Evolutionary conservation across 2,329 filamentous ascomycete species (phyloP).

Genomic region (Scolecobasidium constrictum): DNA sequence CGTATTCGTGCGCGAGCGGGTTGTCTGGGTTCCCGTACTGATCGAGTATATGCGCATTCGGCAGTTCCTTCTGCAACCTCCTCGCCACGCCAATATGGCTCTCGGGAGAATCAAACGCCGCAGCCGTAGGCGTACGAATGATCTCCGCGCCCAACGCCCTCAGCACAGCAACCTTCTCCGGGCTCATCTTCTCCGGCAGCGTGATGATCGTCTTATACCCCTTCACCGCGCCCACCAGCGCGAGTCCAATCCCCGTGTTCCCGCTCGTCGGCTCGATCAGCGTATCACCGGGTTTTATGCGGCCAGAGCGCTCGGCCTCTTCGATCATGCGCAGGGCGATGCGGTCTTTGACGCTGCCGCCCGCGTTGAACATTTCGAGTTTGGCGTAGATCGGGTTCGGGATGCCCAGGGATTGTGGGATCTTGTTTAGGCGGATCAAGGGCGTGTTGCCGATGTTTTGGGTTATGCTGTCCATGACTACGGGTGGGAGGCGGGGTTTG

Average conservation of each 20-base stretch:
- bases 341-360: slow-evolving; percentile 86
- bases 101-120: slow-evolving; percentile 88
- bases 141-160: slow-evolving; percentile 92
- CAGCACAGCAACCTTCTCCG: slow-evolving; percentile 92
- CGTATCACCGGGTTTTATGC: slow-evolving; percentile 94
- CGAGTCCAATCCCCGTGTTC: slow-evolving; percentile 94
- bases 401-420: slow-evolving; percentile 83
- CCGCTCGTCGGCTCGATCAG: slow-evolving; percentile 96
- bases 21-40: slow-evolving; percentile 92
- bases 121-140: slow-evolving; percentile 92
- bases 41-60: slow-evolving; percentile 92
- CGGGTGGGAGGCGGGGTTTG: slow-evolving; percentile 10
- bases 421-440: slow-evolving; percentile 85
- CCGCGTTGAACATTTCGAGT: slow-evolving; percentile 86
- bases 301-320: slow-evolving; percentile 78
- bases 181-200: slow-evolving; percentile 97
- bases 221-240: slow-evolving; percentile 88
- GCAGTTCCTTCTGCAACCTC: slow-evolving; percentile 85
- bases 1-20: slow-evolving; percentile 83
- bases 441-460: slow-evolving; percentile 93
- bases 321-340: slow-evolving; percentile 98
- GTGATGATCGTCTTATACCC: slow-evolving; percentile 99
- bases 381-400: slow-evolving; percentile 85
- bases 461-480: slow-evolving; percentile 48
- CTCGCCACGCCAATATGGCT: slow-evolving; percentile 93